Percentiles rank a stretch among this genome's conserved stretches.
These are phyloP conservation scores for Podaxis carcinomalis DNA, from an alignment of 768 basidiomycete genomes.

Conservation along the genomic window DNA sequence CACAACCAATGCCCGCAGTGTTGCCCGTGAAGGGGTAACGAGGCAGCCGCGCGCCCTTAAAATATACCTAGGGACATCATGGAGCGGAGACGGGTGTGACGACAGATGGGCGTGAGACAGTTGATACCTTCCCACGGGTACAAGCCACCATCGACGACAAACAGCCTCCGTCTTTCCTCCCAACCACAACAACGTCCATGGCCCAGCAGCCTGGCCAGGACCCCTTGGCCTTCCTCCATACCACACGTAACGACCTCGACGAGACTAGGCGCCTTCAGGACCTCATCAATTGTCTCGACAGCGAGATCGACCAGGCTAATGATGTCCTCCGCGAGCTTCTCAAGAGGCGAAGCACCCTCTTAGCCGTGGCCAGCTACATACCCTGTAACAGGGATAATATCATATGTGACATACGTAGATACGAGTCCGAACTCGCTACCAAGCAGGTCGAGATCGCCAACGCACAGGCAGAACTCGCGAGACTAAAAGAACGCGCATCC, in stretches of 20 bases:
- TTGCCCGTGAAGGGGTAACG: not conserved
- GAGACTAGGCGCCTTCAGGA: constrained; percentile 7
- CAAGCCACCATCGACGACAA: constrained; percentile 3
- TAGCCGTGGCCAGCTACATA: constrained; percentile 9
- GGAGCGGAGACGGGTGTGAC: constrained; percentile 10
- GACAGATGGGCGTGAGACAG: constrained; percentile 9
- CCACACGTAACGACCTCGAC: constrained; percentile 2
- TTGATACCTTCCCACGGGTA: constrained; percentile 4
- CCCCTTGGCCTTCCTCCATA: not conserved
- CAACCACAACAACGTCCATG: constrained; percentile 7
- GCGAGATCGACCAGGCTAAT: constrained; percentile 12
- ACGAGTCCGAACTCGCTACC: constrained; percentile 3
- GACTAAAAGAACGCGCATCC: not conserved
- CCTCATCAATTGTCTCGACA: constrained; percentile 11
- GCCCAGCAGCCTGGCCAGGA: constrained; percentile 8
- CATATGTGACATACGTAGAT: not conserved
- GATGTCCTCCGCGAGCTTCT: constrained; percentile 11
- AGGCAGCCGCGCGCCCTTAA: not conserved
- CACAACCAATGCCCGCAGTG: not conserved
- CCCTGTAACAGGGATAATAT: constrained; percentile 9
- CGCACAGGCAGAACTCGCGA: constrained; percentile 1
- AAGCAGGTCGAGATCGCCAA: constrained; percentile 1
- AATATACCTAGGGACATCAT: not conserved
- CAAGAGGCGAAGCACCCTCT: constrained; percentile 9
- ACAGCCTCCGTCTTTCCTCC: not conserved